A percentile compares a stretch with the other conserved stretches of the same genome.
Evolutionary conservation across 257 asterid genomes (phyloP).

Genomic region (Phtheirospermum japonicum): DNA sequence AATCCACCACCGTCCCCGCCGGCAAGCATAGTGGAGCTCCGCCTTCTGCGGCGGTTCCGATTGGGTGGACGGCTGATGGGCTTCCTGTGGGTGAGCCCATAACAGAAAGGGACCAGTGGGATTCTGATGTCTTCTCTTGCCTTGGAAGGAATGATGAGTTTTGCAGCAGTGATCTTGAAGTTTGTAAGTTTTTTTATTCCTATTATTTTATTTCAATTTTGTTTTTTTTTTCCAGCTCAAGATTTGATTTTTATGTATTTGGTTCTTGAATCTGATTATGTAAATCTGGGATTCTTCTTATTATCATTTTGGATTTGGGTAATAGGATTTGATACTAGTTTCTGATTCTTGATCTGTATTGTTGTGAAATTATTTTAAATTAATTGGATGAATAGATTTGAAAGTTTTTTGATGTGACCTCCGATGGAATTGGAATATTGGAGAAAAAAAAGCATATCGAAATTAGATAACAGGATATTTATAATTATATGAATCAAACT

Average conservation of each 20-base stretch:
- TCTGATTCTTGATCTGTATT: slow-evolving; percentile 18
- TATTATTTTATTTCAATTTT: background rate
- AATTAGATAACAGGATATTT: too few species aligned
- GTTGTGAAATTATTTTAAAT: background rate
- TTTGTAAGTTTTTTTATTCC: slow-evolving; percentile 51
- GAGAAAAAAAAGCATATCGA: background rate
- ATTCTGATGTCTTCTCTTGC: slow-evolving; percentile 48
- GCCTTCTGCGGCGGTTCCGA: slow-evolving; percentile 35
- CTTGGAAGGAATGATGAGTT: slow-evolving; percentile 62
- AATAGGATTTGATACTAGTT: slow-evolving; percentile 11
- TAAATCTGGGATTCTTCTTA: background rate
- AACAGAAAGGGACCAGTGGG: slow-evolving; percentile 49
- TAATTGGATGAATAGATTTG: too few species aligned
- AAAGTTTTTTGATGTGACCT: background rate
- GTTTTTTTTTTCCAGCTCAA: background rate
- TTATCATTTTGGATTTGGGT: background rate
- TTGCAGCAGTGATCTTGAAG: slow-evolving; percentile 71
- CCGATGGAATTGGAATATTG: background rate
- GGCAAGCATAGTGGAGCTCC: slow-evolving; percentile 31
- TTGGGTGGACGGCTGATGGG: slow-evolving; percentile 79
- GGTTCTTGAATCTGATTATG: background rate
- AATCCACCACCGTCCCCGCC: slow-evolving; percentile 33
- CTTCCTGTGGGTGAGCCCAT: slow-evolving; percentile 55
- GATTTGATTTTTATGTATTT: slow-evolving; percentile 24
- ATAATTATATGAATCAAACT: background rate